phyloP scores from a whole-genome alignment of 805 yeast genomes.

The Barnettozyma sucrosica region DNA sequence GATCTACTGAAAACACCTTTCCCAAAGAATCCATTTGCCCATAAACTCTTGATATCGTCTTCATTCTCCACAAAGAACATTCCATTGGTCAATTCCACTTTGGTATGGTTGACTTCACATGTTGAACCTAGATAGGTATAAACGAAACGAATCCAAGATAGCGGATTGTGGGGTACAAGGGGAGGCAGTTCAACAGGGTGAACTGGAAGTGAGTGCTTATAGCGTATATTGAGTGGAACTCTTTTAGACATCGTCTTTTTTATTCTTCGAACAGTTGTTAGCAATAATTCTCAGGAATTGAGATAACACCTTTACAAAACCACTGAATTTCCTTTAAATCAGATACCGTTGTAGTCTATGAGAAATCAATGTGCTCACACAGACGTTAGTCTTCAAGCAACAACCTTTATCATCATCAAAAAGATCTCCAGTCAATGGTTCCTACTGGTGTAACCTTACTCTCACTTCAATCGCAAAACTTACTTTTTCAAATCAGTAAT shows the following conservation, averaged over 20 bases:
- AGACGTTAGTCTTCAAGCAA: conserved; percentile 42
- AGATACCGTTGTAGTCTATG: conserved; percentile 98
- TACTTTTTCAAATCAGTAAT: background rate
- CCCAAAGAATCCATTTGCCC: conserved; percentile 91
- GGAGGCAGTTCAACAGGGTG: conserved; percentile 44
- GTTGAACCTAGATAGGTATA: conserved; percentile 28
- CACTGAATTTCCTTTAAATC: conserved; percentile 29
- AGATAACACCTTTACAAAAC: background rate
- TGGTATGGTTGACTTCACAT: conserved; percentile 15
- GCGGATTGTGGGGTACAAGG: conserved; percentile 57
- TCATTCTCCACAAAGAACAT: conserved; percentile 33
- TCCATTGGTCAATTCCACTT: conserved; percentile 31
- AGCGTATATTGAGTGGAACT: conserved; percentile 26
- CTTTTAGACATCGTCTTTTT: conserved; percentile 29
- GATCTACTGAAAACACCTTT: conserved; percentile 86
- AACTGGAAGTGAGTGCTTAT: conserved; percentile 56
- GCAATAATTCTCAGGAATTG: background rate
- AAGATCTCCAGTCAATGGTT: background rate
- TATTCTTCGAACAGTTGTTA: background rate
- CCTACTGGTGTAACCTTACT: too few relatives aligned
- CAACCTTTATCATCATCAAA: conserved; percentile 29
- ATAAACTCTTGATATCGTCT: conserved; percentile 49
- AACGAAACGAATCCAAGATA: conserved; percentile 51
- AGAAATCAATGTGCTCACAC: conserved; percentile 70
- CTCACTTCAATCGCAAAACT: background rate